Conservation (phyloP, 192 early-diverging fungal genomes). For the Backusella luteola region DNA sequence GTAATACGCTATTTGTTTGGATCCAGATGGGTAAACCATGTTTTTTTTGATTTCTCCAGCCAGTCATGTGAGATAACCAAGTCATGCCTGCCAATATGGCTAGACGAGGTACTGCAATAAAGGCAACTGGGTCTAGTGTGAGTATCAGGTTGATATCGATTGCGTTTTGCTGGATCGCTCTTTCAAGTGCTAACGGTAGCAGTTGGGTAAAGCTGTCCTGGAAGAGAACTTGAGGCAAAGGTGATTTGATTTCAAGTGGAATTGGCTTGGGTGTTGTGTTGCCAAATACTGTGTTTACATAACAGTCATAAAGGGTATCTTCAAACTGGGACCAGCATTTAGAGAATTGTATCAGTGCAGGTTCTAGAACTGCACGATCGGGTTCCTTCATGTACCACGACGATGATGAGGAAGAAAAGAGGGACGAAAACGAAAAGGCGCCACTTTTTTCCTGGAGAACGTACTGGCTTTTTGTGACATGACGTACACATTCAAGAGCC, state of each 20-base stretch:
- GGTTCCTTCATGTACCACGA: neutral
- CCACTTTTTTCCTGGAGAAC: neutral
- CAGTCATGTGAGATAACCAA: constrained; percentile 9
- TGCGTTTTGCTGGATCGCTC: neutral
- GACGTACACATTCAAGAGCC: neutral
- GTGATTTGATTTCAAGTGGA: neutral
- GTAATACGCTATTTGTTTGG: neutral
- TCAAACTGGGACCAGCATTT: constrained; percentile 1
- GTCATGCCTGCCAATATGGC: constrained; percentile 12
- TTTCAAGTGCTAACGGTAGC: neutral
- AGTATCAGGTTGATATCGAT: neutral
- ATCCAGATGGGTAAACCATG: neutral
- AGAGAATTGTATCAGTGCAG: neutral
- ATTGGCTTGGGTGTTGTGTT: neutral
- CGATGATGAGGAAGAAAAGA: neutral
- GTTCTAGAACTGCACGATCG: neutral
- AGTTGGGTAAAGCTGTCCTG: neutral
- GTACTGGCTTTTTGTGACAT: neutral
- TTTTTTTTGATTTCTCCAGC: constrained; percentile 1
- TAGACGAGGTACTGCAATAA: constrained; percentile 8
- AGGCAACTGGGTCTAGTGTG: neutral
- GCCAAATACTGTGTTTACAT: constrained; percentile 12
- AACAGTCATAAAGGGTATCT: constrained; percentile 1
- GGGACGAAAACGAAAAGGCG: neutral
- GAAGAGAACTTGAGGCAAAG: neutral